These are phyloP conservation scores for Fusarium dlaminii DNA, from an alignment of 2,329 filamentous ascomycete species.

Conservation along the genomic window DNA sequence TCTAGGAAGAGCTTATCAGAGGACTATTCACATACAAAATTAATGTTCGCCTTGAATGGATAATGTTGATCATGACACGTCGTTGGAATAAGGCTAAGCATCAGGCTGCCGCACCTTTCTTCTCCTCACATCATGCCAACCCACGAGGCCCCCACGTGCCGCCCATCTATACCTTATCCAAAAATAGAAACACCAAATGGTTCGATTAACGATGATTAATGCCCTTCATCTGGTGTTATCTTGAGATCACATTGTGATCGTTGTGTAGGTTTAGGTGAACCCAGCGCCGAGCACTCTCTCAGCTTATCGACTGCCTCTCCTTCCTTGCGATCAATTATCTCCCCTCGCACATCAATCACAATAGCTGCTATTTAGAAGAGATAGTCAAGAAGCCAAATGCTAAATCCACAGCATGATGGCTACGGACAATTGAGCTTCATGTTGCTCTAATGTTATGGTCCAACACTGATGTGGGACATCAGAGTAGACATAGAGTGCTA, in stretches of 20 bases:
- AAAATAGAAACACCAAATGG: neutral
- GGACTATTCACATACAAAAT: too few relatives aligned
- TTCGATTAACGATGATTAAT: neutral
- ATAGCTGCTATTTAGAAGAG: accelerated
- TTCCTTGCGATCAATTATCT: neutral
- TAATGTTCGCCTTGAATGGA: neutral
- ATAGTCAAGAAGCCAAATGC: accelerated
- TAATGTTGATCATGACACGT: neutral
- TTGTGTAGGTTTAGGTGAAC: too few relatives aligned
- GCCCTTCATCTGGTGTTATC: neutral
- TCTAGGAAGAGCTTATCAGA: too few relatives aligned
- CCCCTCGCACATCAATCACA: neutral
- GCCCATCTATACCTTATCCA: neutral
- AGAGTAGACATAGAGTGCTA: neutral
- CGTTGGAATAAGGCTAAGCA: neutral
- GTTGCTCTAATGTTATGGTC: neutral
- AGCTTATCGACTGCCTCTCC: neutral
- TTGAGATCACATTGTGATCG: neutral
- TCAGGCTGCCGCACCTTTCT: neutral
- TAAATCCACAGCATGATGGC: too few relatives aligned
- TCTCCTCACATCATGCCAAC: neutral
- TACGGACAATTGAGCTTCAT: neutral
- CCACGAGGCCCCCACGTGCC: neutral
- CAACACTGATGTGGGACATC: neutral
- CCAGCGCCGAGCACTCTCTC: too few relatives aligned